Base-by-base conservation (phyloP, 2,329 filamentous ascomycete genomes). In the Apiospora rasikravindrae region DNA sequence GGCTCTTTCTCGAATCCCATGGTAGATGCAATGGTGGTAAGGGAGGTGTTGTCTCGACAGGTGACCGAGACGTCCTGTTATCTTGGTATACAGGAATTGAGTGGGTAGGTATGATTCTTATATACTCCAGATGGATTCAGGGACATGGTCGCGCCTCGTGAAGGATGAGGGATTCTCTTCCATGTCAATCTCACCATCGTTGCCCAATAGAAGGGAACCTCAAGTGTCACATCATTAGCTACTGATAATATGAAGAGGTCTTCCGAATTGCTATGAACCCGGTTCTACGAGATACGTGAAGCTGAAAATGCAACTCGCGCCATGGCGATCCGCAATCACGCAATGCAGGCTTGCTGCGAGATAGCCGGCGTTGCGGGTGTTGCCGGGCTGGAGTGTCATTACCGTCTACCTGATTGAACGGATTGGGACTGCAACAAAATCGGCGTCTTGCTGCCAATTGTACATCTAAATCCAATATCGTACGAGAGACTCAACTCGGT, bases 271-370 rank as follows among this genome's bases (percentile, higher is more conserved):
- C 19, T 33, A 7, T 13, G 16, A 57, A 57, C 26, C 51, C 16
- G 26, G 51, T 19, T 19, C 14, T 33, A 8, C 14, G 16, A 19
- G 26, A 57, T 7, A 6, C 13, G 26, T 19, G 26, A 8, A 57
- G 51, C 14, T 57, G 51, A 33, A 26, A 26, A 22, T 57, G 51
- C 51, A 2, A 57, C 51, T 57, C 16, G 51, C 51, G 51, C 51
- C 51, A 57, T 57, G 51, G 51, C 26, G 51, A 10, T 57, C 51
- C 26, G 51, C 26, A 57, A 57, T 57, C 26, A 57, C 51, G 51
- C 51, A 57, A 57, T 57, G 51, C 51, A 2, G 24, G 14, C 6
- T 8, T 57, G 51, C 14, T 57, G 51, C 7, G 5, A 57, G 51
- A 57, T 29, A 57, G 6, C 51, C 51, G 51, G 26, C 14, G 51